Evolutionary conservation across 1,139 yeast species (phyloP).

Genomic region (Pichia sp.): DNA sequence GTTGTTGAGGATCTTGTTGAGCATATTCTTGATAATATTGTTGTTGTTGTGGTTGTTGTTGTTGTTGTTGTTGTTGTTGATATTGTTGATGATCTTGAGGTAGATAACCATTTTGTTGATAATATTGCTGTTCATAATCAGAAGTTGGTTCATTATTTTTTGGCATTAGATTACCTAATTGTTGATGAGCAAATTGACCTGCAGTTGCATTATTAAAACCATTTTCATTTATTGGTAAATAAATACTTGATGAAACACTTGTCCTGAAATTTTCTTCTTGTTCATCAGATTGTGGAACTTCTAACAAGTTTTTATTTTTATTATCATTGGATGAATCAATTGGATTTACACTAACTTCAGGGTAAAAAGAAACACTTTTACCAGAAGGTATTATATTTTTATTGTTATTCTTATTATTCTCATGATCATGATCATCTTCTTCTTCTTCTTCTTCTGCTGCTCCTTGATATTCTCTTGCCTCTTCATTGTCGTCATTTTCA

Average conservation of each 20-base stretch:
- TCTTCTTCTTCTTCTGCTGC: conserved; percentile 13
- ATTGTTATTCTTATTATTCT: conserved; percentile 1
- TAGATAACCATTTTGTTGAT: conserved; percentile 3
- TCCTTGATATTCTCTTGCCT: not conserved
- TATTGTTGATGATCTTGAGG: not conserved
- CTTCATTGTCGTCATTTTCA: not conserved
- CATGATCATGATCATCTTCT: not conserved
- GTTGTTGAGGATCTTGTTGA: conserved; percentile 17
- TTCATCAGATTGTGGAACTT: conserved; percentile 2
- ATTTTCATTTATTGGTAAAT: conserved; percentile 23
- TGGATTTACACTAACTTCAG: not conserved
- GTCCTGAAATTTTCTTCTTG: conserved; percentile 20
- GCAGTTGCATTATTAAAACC: conserved; percentile 18
- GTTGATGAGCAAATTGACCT: conserved; percentile 31
- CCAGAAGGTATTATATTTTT: not conserved
- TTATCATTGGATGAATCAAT: not conserved
- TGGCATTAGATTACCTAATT: conserved; percentile 25
- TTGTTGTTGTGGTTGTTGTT: conserved; percentile 5
- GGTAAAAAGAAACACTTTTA: not conserved
- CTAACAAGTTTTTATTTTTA: not conserved
- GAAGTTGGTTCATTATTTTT: conserved; percentile 13
- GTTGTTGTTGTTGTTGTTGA: not conserved
- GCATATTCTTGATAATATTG: not conserved
- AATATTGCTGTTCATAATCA: conserved; percentile 11
- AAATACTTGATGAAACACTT: conserved; percentile 29